Conservation (phyloP, 2,329 filamentous ascomycete genomes). For the Lasiodiplodia gonubiensis region DNA sequence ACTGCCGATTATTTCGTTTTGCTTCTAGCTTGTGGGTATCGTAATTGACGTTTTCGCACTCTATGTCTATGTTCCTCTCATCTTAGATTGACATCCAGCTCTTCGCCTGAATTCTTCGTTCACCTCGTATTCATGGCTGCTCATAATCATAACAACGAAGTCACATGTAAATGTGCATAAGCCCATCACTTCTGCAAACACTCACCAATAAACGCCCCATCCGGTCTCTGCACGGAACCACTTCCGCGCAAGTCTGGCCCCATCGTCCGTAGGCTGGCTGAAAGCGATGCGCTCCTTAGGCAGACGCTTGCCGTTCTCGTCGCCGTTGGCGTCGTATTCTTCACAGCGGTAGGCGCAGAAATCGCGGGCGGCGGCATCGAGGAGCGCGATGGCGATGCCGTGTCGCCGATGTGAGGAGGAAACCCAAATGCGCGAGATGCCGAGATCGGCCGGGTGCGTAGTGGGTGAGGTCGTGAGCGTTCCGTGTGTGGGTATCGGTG, state of each 20-base stretch:
- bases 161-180: not conserved
- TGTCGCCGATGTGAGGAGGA: constrained; percentile 61
- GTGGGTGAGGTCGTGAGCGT: constrained; percentile 50
- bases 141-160: not conserved
- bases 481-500: constrained; percentile 21
- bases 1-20: not conserved
- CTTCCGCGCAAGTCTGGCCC: constrained; percentile 61
- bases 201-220: constrained; percentile 62
- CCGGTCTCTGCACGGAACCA: constrained; percentile 62
- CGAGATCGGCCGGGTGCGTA: constrained; percentile 58
- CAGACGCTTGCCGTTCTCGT: constrained; percentile 31
- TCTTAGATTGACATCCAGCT: not conserved
- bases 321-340: not conserved
- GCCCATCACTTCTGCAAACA: no score
- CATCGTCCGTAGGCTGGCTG: constrained; percentile 69
- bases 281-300: constrained; percentile 65
- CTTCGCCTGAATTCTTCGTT: not conserved
- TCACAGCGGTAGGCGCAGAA: not conserved
- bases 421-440: constrained; percentile 71
- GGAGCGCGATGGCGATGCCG: constrained; percentile 62
- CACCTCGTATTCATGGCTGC: not conserved
- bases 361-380: constrained; percentile 53
- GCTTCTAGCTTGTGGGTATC: not conserved
- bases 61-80: not conserved
- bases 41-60: not conserved